Conservation (phyloP, 116 monocot genomes). For the Trichopus zeylanicus region DNA sequence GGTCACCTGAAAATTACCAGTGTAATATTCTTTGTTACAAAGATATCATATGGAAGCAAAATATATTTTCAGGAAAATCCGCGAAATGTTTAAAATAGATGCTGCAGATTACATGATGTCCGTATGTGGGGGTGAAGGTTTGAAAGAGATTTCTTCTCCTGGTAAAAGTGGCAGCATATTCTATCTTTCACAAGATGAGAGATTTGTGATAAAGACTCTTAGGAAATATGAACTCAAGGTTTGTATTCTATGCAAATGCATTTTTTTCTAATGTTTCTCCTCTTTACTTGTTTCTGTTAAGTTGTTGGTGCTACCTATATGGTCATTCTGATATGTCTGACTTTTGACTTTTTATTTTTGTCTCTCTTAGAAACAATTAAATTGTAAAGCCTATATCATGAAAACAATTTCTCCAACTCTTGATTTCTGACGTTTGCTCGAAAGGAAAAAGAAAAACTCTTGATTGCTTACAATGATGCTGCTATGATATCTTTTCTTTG, state of each 20-base stretch:
- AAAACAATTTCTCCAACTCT: background rate
- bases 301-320: background rate
- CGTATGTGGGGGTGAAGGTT: constrained; percentile 72
- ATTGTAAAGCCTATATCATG: no score
- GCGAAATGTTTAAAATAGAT: constrained; percentile 98
- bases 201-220: constrained; percentile 90
- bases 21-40: background rate
- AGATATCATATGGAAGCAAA: background rate
- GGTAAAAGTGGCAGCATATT: constrained; percentile 98
- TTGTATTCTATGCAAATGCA: background rate
- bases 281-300: background rate
- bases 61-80: constrained; percentile 68
- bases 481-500: no score
- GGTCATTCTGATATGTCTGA: background rate
- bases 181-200: constrained; percentile 96
- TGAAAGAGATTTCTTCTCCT: constrained; percentile 93
- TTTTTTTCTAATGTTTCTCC: background rate
- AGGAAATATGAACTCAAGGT: constrained; percentile 84
- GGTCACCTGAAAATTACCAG: background rate
- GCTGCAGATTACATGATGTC: constrained; percentile 99
- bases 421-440: no score
- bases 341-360: background rate
- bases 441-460: no score
- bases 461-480: background rate
- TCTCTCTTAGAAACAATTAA: background rate